phyloP scores from a whole-genome alignment of 2,329 filamentous ascomycete species.

The Phialophora chinensis region DNA sequence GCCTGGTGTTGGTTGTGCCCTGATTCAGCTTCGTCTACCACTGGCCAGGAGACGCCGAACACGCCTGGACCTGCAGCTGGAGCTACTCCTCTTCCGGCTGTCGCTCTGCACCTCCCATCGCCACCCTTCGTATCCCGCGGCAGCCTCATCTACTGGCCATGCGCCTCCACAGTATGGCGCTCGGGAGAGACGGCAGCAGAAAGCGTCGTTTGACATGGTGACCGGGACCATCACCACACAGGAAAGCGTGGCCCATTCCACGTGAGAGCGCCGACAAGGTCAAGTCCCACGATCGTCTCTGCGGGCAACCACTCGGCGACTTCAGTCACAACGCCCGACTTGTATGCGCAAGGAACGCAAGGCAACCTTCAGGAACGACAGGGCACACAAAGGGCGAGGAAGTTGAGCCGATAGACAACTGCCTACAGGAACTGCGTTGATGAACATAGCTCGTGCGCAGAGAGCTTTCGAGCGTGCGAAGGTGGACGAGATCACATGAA shows the following conservation, averaged over 20 bases:
- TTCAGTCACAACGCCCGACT: conserved; percentile 12
- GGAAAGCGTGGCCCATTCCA: not conserved
- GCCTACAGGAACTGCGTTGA: conserved; percentile 3
- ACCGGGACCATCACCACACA: not conserved
- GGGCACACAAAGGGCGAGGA: conserved; percentile 14
- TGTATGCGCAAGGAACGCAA: not conserved
- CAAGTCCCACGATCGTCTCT: not conserved
- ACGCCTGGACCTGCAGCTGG: conserved; percentile 29
- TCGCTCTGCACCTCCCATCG: conserved; percentile 26
- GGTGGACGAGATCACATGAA: conserved; percentile 18
- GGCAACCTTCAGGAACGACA: conserved; percentile 12
- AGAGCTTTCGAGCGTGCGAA: conserved; percentile 4
- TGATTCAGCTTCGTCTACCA: conserved; percentile 23
- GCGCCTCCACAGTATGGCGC: conserved; percentile 20
- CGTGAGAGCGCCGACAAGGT: conserved; percentile 4
- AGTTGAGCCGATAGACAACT: not conserved
- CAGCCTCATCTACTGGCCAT: conserved; percentile 8
- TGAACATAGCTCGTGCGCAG: not conserved
- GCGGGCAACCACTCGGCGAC: conserved; percentile 3
- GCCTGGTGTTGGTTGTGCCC: conserved; percentile 23
- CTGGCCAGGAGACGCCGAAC: conserved; percentile 22
- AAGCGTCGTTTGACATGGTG: conserved; percentile 3
- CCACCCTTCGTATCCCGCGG: conserved; percentile 31
- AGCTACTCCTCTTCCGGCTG: conserved; percentile 25
- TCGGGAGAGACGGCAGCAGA: conserved; percentile 3